phyloP scores from a whole-genome alignment of 1,139 yeast species.

The Ogataea hybrid region DNA sequence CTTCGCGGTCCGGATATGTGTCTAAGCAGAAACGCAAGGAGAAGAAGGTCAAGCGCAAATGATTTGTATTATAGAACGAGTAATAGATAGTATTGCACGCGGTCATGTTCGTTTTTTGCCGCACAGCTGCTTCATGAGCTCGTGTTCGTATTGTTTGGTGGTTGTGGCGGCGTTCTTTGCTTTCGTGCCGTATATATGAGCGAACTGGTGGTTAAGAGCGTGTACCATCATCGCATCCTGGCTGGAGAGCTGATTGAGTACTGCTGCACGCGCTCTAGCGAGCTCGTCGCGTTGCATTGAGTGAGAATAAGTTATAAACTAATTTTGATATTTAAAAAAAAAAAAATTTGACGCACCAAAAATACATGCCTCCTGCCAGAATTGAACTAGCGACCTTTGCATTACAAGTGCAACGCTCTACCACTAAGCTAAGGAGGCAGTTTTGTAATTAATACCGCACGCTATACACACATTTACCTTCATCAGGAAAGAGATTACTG shows the following conservation, averaged over 20 bases:
- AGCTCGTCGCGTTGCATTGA: slow-evolving; percentile 6
- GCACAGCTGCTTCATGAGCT: slow-evolving; percentile 13
- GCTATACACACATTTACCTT: neutral
- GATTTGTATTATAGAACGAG: slow-evolving; percentile 6
- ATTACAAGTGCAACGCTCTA: slow-evolving; percentile 96
- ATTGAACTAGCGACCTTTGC: slow-evolving; percentile 96
- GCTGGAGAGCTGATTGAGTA: slow-evolving; percentile 15
- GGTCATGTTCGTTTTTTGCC: slow-evolving; percentile 6
- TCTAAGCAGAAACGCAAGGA: slow-evolving; percentile 6
- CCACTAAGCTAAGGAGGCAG: slow-evolving; percentile 88
- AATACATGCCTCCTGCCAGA: slow-evolving; percentile 83
- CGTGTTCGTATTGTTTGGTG: slow-evolving; percentile 15
- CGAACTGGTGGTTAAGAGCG: slow-evolving; percentile 16
- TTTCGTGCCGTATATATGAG: slow-evolving; percentile 9
- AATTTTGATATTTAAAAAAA: neutral
- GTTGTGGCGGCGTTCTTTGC: slow-evolving; percentile 7
- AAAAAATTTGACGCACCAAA: no score
- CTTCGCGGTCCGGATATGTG: slow-evolving; percentile 8
- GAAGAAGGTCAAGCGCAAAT: slow-evolving; percentile 4
- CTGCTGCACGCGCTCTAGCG: slow-evolving; percentile 12
- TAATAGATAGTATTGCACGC: neutral
- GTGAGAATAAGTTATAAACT: neutral
- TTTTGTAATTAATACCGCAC: neutral
- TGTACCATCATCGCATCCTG: slow-evolving; percentile 20
- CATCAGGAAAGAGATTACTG: neutral